A percentile compares a stretch with the other conserved stretches of the same genome.
These are phyloP conservation scores for Aspergillus diversus DNA, from an alignment of 495 filamentous ascomycete genomes.

Conservation along the genomic window DNA sequence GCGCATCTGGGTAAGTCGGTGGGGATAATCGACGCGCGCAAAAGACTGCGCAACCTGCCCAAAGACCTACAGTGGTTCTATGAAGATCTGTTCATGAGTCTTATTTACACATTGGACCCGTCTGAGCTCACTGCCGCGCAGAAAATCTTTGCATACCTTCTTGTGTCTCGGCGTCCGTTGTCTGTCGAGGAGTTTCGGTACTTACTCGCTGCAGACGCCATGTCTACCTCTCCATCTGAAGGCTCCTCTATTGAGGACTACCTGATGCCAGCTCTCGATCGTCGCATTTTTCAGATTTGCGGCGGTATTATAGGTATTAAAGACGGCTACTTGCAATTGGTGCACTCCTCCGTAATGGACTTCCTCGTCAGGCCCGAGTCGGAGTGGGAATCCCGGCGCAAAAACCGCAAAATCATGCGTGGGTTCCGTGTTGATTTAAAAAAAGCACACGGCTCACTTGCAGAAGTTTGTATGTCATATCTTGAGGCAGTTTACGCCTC, in stretches of 20 bases:
- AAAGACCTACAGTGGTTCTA: not conserved
- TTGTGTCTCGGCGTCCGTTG: not conserved
- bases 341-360: not conserved
- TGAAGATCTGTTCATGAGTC: not conserved
- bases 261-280: not conserved
- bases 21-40: not conserved
- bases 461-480: not conserved
- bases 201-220: slow-evolving; percentile 3
- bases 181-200: not conserved
- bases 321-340: not conserved
- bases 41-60: not conserved
- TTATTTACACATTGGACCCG: not conserved
- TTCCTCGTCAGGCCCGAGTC: not conserved
- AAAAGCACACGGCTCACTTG: not conserved
- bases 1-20: not conserved
- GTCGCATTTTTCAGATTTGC: not conserved
- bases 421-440: not conserved
- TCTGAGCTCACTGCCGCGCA: not conserved
- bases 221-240: not conserved
- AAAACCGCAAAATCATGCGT: not conserved
- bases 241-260: not conserved
- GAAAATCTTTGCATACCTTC: not conserved
- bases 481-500: not conserved
- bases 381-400: not conserved
- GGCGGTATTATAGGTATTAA: not conserved